phyloP scores from a whole-genome alignment of 208 protist genomes.

The Leishmania turanica region DNA sequence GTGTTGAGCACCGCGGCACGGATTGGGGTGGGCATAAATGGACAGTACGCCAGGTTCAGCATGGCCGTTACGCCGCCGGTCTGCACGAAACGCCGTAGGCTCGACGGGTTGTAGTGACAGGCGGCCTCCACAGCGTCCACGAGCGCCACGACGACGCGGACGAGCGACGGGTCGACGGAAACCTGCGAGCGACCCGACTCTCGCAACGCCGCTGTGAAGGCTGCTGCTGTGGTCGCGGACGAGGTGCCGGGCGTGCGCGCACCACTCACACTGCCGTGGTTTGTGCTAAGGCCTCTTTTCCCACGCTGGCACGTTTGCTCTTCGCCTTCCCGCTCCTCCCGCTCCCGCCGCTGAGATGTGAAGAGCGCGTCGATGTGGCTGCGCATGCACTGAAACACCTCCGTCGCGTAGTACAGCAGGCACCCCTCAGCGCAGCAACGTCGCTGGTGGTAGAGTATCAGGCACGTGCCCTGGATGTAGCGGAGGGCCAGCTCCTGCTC shows the following conservation, averaged over 20 bases:
- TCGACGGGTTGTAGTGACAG: conserved; percentile 87
- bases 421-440: conserved; percentile 65
- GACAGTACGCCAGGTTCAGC: conserved; percentile 73
- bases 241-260: background rate
- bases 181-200: conserved; percentile 28
- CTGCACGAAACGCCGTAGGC: conserved; percentile 76
- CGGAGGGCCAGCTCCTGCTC: conserved; percentile 87
- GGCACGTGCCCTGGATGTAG: conserved; percentile 77
- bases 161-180: conserved; percentile 41
- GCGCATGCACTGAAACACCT: conserved; percentile 81
- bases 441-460: conserved; percentile 77
- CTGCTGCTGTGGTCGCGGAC: conserved; percentile 7
- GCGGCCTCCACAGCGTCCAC: conserved; percentile 82
- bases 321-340: conserved; percentile 13
- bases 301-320: conserved; percentile 10
- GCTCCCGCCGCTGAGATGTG: conserved; percentile 38
- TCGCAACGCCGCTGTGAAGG: conserved; percentile 11
- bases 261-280: background rate
- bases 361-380: conserved; percentile 79
- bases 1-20: conserved; percentile 75
- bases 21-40: conserved; percentile 66
- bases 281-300: conserved; percentile 16
- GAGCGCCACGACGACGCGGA: conserved; percentile 63
- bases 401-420: conserved; percentile 78
- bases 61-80: conserved; percentile 68